Evolutionary conservation across 2,329 filamentous ascomycete species (phyloP), one percentile per base, ranked within the genome.

Genomic region (Lachnellula arida): DNA sequence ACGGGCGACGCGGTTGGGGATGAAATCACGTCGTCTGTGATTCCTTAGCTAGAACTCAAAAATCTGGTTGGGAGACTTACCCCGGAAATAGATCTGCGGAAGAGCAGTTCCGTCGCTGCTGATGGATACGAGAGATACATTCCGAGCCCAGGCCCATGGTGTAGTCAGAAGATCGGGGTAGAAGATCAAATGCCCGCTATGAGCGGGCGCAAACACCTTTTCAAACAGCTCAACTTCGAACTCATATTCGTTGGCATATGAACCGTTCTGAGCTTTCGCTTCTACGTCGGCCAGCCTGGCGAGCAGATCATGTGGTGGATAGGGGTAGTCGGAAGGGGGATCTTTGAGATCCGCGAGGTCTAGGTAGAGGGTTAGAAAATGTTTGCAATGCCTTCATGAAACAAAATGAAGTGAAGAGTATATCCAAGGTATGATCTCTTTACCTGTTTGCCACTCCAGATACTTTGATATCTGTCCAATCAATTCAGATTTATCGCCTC

Each of bases 111-210:
- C 83, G 64, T 86, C 81, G 2, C 69, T 58, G 1, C 82, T 85
- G 7, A 85, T 75, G 0, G 82, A 85, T 0, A 85, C 80, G 0
- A 86, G 63, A 46, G 73, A 71, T 61, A 79, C 66, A 19, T 70
- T 70, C 7, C 78, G 74, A 15, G 72, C 73, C 60, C 63, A 84
- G 55, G 60, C 74, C 70, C 83, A 82, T 1, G 78, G 72, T 39
- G 73, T 76, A 19, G 56, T 51, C 7, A 82, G 73, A 4, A 77
- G 71, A 55, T 81, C 77, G 2, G 79, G 78, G 11, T 75, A 67
- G 62, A 76, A 83, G 1, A 72, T 70, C 49, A 85, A 81, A 63
- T 88, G 85, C 1, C 82, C 81, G 64, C 88, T 85, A 60, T 87
- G 81, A 2, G 81, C 79, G 1, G 73, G 72, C 25, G 74, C 73